Percentiles rank a stretch among this genome's conserved stretches.
Evolutionary conservation across 495 filamentous ascomycete genomes (phyloP).

Genomic region (Penicillium canariense): DNA sequence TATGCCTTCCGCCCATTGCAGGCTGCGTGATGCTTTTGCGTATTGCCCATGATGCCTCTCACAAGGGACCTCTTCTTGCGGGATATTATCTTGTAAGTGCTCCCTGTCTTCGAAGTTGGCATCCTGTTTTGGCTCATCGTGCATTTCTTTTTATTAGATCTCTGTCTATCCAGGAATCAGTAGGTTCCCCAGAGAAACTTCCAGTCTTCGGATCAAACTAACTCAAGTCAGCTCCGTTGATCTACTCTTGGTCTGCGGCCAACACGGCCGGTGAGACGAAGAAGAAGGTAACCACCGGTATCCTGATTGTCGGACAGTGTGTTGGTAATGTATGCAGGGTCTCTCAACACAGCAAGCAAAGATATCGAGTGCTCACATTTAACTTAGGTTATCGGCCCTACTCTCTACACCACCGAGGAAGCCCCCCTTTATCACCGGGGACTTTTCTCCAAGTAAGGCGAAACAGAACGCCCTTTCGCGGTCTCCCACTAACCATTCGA

Average conservation of each 20-base stretch:
- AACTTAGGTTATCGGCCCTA: constrained; percentile 53
- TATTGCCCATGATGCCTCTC: constrained; percentile 41
- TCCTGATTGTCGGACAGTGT: constrained; percentile 57
- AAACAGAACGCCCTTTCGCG: not conserved
- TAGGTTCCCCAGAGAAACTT: constrained; percentile 15
- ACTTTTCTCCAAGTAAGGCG: constrained; percentile 47
- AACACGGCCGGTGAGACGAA: constrained; percentile 67
- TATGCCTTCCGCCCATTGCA: constrained; percentile 55
- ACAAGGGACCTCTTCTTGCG: constrained; percentile 50
- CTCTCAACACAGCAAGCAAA: not conserved
- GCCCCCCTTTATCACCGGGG: constrained; percentile 54
- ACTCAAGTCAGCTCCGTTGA: constrained; percentile 49
- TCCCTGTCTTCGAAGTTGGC: not conserved
- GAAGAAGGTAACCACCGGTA: constrained; percentile 56
- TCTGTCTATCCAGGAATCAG: constrained; percentile 56
- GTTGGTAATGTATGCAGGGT: constrained; percentile 53
- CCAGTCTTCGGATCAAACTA: constrained; percentile 33
- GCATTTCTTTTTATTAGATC: constrained; percentile 37
- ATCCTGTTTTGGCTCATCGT: not conserved
- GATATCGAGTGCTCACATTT: not conserved
- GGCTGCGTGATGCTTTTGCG: constrained; percentile 55
- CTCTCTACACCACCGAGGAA: constrained; percentile 56
- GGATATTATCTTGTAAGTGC: constrained; percentile 55
- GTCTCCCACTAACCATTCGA: constrained; percentile 1
- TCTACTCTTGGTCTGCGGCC: constrained; percentile 61